Base-by-base conservation (phyloP, 2,329 filamentous ascomycete species). In the Colletotrichum sp. region DNA sequence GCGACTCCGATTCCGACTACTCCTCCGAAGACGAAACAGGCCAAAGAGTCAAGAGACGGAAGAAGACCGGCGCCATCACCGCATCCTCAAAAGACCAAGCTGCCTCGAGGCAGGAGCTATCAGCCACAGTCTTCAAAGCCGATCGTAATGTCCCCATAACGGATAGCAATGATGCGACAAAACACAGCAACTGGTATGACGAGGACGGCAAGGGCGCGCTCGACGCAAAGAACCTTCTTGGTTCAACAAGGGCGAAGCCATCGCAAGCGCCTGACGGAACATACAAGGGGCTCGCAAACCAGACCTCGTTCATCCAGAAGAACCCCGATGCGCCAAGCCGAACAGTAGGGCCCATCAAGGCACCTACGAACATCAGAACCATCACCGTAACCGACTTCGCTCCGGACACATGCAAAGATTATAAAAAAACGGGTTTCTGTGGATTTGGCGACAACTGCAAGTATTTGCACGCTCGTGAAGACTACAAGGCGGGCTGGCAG, bases 401-500 rank as follows among this genome's bases (percentile, higher is more conserved):
- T 0, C 95, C 96, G 0, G 96, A 99, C 79, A 94, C 98, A 1
- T 99, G 97, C 86, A 99, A 99, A 84, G 97, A 99, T 67, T 83
- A 83, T 73, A 84, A 85, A 74, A 78, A 81, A 78, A 94, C 86
- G 26, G 93, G 91, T 0, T 93, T 92, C 82, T 94, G 91, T 79
- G 91, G 84, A 1, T 85, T 85, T 43, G 82, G 94, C 32, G 95
- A 97, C 82, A 93, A 90, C 77, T 98, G 96, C 87, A 98, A 96
- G 81, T 97, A 93, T 82, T 82, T 95, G 1, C 95, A 97, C 81
- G 92, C 92, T 7, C 88, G 95, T 74, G 93, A 95, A 80, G 94
- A 95, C 83, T 94, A 95, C 82, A 95, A 96, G 80, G 94, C 96
- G 82, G 97, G 97, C 4, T 99, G 97, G 97, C 95, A 99, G 83